Evolutionary conservation across 331 rosid genomes (phyloP).

Genomic region (Spiraea crenata): DNA sequence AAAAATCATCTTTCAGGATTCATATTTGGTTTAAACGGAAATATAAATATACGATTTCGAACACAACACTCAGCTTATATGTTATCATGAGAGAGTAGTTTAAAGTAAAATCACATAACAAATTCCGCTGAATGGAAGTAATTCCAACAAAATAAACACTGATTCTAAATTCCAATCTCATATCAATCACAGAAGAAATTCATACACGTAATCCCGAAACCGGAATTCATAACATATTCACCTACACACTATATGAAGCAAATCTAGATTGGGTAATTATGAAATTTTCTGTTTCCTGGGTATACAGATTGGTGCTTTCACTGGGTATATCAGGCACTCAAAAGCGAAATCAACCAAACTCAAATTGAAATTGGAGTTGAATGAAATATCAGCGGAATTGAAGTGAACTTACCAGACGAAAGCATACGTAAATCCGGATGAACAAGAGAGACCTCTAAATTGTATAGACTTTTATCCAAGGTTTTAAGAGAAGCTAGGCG

Average conservation of each 20-base stretch:
- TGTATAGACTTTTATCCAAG: too few species aligned
- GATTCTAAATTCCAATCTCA: background rate
- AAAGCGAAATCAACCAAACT: background rate
- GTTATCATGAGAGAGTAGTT: background rate
- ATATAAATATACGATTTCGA: background rate
- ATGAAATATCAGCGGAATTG: background rate
- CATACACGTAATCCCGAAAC: background rate
- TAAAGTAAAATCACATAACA: background rate
- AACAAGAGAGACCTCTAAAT: background rate
- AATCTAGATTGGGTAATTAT: too few species aligned
- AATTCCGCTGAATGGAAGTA: background rate
- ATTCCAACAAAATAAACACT: background rate
- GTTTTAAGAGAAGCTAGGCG: too few species aligned
- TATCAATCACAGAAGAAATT: background rate
- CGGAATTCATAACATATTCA: background rate
- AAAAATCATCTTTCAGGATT: background rate
- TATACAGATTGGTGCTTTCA: too few species aligned
- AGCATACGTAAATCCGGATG: background rate
- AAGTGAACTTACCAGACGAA: background rate
- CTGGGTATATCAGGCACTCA: background rate
- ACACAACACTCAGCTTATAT: background rate
- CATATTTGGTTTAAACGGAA: background rate
- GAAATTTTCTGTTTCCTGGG: too few species aligned
- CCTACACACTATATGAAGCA: too few species aligned
- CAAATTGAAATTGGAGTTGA: background rate